Percentiles rank a stretch among this genome's conserved stretches.
phyloP scores from a whole-genome alignment of 2,329 filamentous ascomycete species.

The Blastomyces percursus region DNA sequence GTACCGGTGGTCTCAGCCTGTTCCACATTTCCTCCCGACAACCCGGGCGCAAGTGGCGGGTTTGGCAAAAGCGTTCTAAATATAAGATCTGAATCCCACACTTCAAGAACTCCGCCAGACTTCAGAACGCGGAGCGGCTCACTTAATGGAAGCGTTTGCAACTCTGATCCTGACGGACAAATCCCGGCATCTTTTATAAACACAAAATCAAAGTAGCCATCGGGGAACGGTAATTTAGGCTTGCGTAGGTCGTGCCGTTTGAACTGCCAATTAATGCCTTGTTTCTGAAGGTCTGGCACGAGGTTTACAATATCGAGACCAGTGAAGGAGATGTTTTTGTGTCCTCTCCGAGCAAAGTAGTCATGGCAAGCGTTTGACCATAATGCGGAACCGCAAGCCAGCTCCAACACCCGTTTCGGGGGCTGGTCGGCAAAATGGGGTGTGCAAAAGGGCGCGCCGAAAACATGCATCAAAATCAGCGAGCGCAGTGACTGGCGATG shows the following conservation, averaged over 20 bases:
- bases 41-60: conserved; percentile 49
- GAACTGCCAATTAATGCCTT: conserved; percentile 78
- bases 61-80: conserved; percentile 76
- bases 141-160: conserved; percentile 49
- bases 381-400: conserved; percentile 78
- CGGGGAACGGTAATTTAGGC: conserved; percentile 63
- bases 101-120: conserved; percentile 68
- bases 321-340: conserved; percentile 62
- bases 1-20: conserved; percentile 61
- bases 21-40: conserved; percentile 50
- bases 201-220: conserved; percentile 74
- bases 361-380: conserved; percentile 85
- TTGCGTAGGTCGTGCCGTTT: conserved; percentile 75
- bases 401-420: conserved; percentile 67
- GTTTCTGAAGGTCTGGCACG: conserved; percentile 52
- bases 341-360: conserved; percentile 59
- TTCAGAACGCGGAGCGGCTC: conserved; percentile 68
- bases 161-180: conserved; percentile 46
- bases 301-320: conserved; percentile 72
- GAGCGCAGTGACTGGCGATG: conserved; percentile 80
- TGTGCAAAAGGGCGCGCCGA: conserved; percentile 68
- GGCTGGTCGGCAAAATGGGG: conserved; percentile 54
- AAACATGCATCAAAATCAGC: conserved; percentile 67
- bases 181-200: conserved; percentile 77
- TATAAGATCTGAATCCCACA: conserved; percentile 82